Evolutionary conservation across 2,329 filamentous ascomycete genomes (phyloP).

Genomic region (Botryotinia narcissicola): DNA sequence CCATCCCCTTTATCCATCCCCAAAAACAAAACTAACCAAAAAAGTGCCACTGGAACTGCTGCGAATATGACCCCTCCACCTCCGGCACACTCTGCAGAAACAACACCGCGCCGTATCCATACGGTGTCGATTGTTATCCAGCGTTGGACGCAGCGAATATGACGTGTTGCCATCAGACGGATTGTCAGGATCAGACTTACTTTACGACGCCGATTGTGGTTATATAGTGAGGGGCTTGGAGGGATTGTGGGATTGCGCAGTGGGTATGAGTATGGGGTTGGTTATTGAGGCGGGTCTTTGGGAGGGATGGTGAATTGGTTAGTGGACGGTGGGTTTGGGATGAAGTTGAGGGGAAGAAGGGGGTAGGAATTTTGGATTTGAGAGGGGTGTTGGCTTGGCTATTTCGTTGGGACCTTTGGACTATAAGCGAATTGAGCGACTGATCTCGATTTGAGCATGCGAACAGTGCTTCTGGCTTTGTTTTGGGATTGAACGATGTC

Average conservation of each 20-base stretch:
- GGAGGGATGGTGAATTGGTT: not conserved
- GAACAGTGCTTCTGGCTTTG: not conserved
- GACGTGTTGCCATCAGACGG: not conserved
- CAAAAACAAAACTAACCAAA: too few relatives aligned
- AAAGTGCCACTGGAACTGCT: slow-evolving; percentile 4
- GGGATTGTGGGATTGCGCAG: not conserved
- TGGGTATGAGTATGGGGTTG: too few relatives aligned
- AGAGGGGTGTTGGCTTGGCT: too few relatives aligned
- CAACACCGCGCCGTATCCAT: not conserved
- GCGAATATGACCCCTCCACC: not conserved
- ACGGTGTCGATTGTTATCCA: not conserved
- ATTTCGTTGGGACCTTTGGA: not conserved
- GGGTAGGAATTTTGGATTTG: not conserved
- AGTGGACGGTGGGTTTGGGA: not conserved
- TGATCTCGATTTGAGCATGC: not conserved
- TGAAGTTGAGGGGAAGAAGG: not conserved
- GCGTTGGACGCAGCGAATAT: not conserved
- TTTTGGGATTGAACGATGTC: not conserved
- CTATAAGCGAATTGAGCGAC: too few relatives aligned
- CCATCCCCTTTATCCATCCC: not conserved
- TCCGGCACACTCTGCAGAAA: not conserved
- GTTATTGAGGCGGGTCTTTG: not conserved
- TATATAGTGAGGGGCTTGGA: not conserved
- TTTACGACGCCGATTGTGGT: not conserved
- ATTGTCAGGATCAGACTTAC: not conserved